Base-by-base conservation (phyloP, 2,329 filamentous ascomycete genomes). In the Fusarium sublunatum region DNA sequence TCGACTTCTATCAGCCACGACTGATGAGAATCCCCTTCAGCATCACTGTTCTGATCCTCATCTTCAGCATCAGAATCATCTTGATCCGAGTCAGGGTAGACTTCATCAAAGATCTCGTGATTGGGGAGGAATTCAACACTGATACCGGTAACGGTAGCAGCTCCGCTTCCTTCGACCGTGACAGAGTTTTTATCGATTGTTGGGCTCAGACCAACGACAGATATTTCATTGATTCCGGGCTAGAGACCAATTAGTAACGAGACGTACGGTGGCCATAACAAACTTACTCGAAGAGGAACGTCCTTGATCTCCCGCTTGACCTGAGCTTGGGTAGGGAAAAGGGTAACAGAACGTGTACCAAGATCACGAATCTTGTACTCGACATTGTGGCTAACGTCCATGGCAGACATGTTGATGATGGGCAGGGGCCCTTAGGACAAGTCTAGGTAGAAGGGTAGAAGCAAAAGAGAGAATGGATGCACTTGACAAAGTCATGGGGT, bases 311-410 rank as follows among this genome's bases (percentile, higher is more conserved):
- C 84, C 25, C 87, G 82, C 11, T 84, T 79, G 28, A 90, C 74
- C 43, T 88, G 86, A 2, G 88, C 88, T 61, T 83, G 78, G 2
- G 79, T 78, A 0, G 88, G 87, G 57, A 88, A 89, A 36, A 91
- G 79, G 0, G 83, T 87, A 13, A 91, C 87, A 1, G 83, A 83
- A 45, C 84, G 83, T 31, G 88, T 89, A 8, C 77, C 69, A 28
- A 90, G 76, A 44, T 87, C 81, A 39, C 82, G 81, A 59, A 90
- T 73, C 29, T 80, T 79, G 71, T 86, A 87, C 57, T 84, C 78
- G 55, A 83, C 73, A 56, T 76, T 77, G 62, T 80, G 72, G 50
- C 72, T 48, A 32, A 70, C 58, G 22, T 82, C 79, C 77, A 82
- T 79, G 46, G 44, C 64, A 38, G 41, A 41, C 31, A n/a, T n/a